Base-by-base conservation (phyloP, 768 basidiomycete species). In the Pleurotus platypus region DNA sequence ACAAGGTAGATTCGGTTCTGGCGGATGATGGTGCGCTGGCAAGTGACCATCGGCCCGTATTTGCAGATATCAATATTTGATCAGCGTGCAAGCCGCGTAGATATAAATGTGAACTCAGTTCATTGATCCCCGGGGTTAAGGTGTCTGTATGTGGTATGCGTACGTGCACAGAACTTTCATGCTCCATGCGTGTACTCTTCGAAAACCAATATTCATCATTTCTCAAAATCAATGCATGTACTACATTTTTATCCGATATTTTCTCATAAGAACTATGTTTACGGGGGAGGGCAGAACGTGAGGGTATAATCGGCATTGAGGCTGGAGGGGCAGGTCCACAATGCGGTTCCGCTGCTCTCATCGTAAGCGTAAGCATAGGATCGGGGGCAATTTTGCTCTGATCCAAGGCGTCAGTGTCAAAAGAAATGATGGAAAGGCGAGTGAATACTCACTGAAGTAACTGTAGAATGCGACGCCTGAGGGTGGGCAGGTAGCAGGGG, bases 41-140 rank as follows among this genome's bases (percentile, higher is more conserved):
- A 5, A 84, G 83, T 58, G 83, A 84, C 62, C 83, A 84, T 62
- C 76, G 82, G 0, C 83, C 79, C 2, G 79, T 82, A 7, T 78
- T 82, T 59, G 72, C 69, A 9, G 79, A 81, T 53, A 58, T 80
- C 26, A 46, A 57, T 12, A 56, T 64, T 24, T 60, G 13, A 50
- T 35, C 30, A 35, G 11, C 30, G 8, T 35, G 30, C 11, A 35
- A 35, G 30, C 11, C 30, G 30, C 30, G 30, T 35, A 35, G 30
- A 35, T 35, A 35, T 35, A 35, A 35, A 35, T 35, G 30, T 53
- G 13, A 11, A 37, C 54, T 55, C 43, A 13, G 18, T 43, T n/a
- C 38, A 43, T 24, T 43, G 39, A 46, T 43, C n/a, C 13, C 13
- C 4, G 24, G 54, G 1, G 30, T 35, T 35, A 35, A 35, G 9